Evolutionary conservation across 2,329 filamentous ascomycete genomes (phyloP), one percentile per base, ranked within the genome.

Genomic region (Grosmannia huntii): DNA sequence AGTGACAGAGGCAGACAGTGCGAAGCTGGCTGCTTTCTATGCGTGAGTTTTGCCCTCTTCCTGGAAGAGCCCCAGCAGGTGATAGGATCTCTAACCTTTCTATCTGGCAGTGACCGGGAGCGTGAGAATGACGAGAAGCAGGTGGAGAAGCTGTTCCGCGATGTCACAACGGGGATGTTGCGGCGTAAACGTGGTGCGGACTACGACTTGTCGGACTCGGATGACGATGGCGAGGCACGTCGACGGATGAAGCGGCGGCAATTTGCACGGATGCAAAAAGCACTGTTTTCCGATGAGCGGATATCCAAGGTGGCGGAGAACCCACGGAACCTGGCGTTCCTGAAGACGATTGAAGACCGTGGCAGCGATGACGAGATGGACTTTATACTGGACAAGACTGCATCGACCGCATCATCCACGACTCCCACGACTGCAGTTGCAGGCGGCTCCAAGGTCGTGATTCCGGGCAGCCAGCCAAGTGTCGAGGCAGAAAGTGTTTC

Each of bases 251-350:
- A 95, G 76, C 86, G 90, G 56, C 81, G 85, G 46, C 89, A 96
- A 67, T 95, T 95, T 70, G 87, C 87, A 41, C 89, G 89, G 72
- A 95, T 96, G 87, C 87, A 90, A 59, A 90, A 90, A 69, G 88
- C 91, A 7, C 78, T 99, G 10, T 81, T 96, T 53, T 79, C 88
- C 27, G 91, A 97, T 66, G 91, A 96, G 70, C 89, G 90, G 44
- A 83, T 99, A 65, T 89, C 87, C 68, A 91, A 92, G 70, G 89
- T 97, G 62, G 90, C 89, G 38, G 84, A 90, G 68, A 90, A 95
- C 65, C 89, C 89, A 2, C 91, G 92, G 68, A 92, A 90, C 68
- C 81, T 87, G 61, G 94, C 94, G 0, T 99, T 99, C 74, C 79
- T 99, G 64, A 85, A 84, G 63, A 90, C 90, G 7, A 88, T 99